phyloP scores from a whole-genome alignment of 1,139 yeast genomes.

The Hyphopichia wangnamkhiaoensis region DNA sequence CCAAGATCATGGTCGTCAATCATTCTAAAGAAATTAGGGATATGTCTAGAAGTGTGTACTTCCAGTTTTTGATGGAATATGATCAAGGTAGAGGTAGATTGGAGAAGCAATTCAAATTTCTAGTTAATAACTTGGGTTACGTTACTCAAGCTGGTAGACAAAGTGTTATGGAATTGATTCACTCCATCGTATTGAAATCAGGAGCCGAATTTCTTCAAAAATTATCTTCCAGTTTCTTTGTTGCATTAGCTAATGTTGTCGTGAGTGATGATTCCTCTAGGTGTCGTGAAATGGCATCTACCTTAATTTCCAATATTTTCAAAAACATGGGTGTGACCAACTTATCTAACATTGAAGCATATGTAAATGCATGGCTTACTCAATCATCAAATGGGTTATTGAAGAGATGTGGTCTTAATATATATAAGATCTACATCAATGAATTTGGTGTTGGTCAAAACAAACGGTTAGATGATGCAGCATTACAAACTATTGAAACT shows the following conservation, averaged over 20 bases:
- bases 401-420: constrained; percentile 74
- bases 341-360: constrained; percentile 54
- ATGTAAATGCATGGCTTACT: constrained; percentile 67
- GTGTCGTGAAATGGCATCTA: constrained; percentile 84
- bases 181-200: constrained; percentile 67
- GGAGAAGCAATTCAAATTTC: constrained; percentile 78
- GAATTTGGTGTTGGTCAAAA: constrained; percentile 49
- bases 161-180: constrained; percentile 86
- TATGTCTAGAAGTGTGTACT: constrained; percentile 80
- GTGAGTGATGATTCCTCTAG: constrained; percentile 78
- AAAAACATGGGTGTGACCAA: constrained; percentile 45
- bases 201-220: constrained; percentile 61
- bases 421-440: constrained; percentile 63
- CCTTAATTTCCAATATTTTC: constrained; percentile 59
- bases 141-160: constrained; percentile 87
- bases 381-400: constrained; percentile 56
- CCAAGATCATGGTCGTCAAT: constrained; percentile 87
- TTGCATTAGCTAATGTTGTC: constrained; percentile 74
- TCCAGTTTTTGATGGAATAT: constrained; percentile 87
- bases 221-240: constrained; percentile 74
- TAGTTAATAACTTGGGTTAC: constrained; percentile 82
- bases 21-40: constrained; percentile 83
- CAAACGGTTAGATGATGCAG: constrained; percentile 39
- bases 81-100: constrained; percentile 90
- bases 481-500: constrained; percentile 34